Evolutionary conservation across 306 rosid species (phyloP).

Genomic region (Psophocarpus tetragonolobus): DNA sequence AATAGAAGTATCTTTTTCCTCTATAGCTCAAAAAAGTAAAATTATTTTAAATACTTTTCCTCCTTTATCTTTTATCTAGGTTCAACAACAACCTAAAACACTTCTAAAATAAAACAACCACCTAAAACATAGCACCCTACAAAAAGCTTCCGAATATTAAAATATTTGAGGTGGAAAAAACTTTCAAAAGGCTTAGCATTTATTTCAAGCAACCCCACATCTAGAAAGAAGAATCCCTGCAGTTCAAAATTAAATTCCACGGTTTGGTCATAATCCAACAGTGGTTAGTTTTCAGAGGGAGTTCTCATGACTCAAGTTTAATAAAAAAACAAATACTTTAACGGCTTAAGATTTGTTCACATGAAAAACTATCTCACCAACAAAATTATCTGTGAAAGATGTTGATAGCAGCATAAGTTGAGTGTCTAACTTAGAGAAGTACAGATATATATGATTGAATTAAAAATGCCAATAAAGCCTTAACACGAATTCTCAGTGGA

Average conservation of each 20-base stretch:
- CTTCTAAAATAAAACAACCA: too few species aligned
- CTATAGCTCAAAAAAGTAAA: not conserved
- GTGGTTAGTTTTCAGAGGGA: not conserved
- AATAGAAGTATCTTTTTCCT: not conserved
- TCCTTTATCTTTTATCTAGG: not conserved
- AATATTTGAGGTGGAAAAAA: not conserved
- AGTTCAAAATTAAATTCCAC: not conserved
- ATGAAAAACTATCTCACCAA: not conserved
- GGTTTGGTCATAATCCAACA: not conserved
- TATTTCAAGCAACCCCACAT: not conserved
- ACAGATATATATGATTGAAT: not conserved
- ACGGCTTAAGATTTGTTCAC: not conserved
- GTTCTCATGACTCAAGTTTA: not conserved
- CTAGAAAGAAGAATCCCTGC: not conserved
- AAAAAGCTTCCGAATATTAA: not conserved
- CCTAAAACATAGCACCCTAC: not conserved
- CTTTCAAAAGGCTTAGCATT: not conserved
- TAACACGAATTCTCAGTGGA: not conserved
- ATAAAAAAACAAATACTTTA: not conserved
- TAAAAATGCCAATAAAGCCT: constrained; percentile 12
- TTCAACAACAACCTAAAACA: not conserved
- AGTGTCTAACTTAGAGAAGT: not conserved
- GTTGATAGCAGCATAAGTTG: not conserved
- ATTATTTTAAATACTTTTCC: not conserved
- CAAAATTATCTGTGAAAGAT: not conserved